Evolutionary conservation across 148 eudicot species (phyloP).

Genomic region (Tetragonia tetragonoides): DNA sequence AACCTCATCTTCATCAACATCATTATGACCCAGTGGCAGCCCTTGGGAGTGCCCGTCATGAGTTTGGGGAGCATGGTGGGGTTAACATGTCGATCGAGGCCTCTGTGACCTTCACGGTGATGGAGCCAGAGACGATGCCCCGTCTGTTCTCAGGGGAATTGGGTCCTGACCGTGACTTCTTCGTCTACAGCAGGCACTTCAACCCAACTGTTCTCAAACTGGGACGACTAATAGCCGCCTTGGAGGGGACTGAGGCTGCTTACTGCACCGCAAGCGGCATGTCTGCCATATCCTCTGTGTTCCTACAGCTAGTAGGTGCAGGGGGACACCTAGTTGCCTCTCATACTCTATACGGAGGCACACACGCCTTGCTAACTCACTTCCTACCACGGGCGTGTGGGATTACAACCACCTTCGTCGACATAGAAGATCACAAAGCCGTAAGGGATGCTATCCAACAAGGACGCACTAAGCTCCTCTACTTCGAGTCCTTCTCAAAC

Average conservation of each 20-base stretch:
- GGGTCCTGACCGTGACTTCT: slow-evolving; percentile 84
- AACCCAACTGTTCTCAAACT: slow-evolving; percentile 89
- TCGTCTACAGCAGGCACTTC: slow-evolving; percentile 88
- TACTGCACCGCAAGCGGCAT: slow-evolving; percentile 96
- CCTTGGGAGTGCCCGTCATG: slow-evolving; percentile 66
- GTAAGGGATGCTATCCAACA: slow-evolving; percentile 51
- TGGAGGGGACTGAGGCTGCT: slow-evolving; percentile 95
- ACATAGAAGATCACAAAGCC: slow-evolving; percentile 43
- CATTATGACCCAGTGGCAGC: slow-evolving; percentile 56
- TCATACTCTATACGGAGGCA: slow-evolving; percentile 73
- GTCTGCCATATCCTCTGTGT: slow-evolving; percentile 82
- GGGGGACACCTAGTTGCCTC: slow-evolving; percentile 87
- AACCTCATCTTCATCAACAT: too few relatives aligned
- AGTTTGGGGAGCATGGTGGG: slow-evolving; percentile 97
- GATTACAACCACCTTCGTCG: slow-evolving; percentile 75
- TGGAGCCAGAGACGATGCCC: slow-evolving; percentile 89
- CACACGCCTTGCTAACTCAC: slow-evolving; percentile 77
- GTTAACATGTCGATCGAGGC: slow-evolving; percentile 99
- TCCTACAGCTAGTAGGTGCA: slow-evolving; percentile 73
- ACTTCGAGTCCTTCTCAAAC: slow-evolving; percentile 80
- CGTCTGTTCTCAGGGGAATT: slow-evolving; percentile 80
- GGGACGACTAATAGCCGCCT: slow-evolving; percentile 86
- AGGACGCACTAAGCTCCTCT: slow-evolving; percentile 68
- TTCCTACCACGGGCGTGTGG: slow-evolving; percentile 70
- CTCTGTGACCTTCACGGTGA: slow-evolving; percentile 94